Conservation (phyloP, 148 eudicot genomes). For the Camellia sinensis region DNA sequence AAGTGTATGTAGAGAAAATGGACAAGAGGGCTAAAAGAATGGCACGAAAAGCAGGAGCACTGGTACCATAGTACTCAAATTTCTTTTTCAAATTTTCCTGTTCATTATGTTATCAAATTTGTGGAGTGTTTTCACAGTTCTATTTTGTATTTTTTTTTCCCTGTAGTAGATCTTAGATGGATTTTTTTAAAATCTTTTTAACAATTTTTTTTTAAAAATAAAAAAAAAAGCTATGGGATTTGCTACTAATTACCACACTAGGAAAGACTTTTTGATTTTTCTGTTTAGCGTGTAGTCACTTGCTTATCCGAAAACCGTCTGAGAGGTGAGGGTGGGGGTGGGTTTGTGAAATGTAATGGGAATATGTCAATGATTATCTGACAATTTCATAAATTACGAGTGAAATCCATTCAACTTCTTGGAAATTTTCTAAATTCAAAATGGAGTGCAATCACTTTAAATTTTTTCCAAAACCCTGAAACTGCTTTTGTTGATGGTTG, state of each 20-base stretch:
- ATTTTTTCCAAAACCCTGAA: background rate
- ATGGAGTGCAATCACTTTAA: background rate
- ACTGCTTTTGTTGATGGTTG: background rate
- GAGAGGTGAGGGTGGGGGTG: background rate
- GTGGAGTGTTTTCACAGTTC: background rate
- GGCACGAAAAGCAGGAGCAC: slow-evolving; percentile 99
- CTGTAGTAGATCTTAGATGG: background rate
- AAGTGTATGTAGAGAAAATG: slow-evolving; percentile 88
- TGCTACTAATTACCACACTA: background rate
- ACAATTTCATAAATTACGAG: background rate
- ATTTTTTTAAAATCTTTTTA: background rate
- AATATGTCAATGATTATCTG: background rate
- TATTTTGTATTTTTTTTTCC: background rate
- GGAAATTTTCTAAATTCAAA: background rate
- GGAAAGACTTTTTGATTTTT: background rate
- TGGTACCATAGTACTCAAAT: slow-evolving; percentile 45
- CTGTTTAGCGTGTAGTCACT: background rate
- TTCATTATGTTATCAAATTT: background rate
- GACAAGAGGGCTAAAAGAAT: slow-evolving; percentile 99
- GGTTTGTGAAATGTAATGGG: background rate
- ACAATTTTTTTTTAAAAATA: background rate
- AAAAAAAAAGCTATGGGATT: background rate
- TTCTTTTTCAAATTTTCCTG: background rate
- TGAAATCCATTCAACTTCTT: background rate
- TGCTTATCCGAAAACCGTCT: too few relatives aligned